Conservation (phyloP, 148 eudicot genomes). For the Agrostemma githago region DNA sequence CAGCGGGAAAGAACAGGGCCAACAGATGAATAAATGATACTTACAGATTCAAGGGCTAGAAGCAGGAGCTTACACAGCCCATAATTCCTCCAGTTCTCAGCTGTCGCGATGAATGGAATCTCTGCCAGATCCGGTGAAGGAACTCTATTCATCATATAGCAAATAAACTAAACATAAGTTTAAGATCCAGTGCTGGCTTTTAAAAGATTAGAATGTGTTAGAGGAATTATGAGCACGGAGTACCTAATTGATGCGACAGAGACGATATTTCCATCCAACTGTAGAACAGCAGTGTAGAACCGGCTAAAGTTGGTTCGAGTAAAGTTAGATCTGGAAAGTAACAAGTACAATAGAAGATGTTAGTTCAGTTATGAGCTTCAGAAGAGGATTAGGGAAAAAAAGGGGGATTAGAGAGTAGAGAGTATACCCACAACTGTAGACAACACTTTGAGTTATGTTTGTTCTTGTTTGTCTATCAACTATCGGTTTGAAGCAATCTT, state of each 20-base stretch:
- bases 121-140: slow-evolving; percentile 48
- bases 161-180: not conserved
- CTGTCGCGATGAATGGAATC: slow-evolving; percentile 53
- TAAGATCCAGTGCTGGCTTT: not conserved
- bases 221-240: not conserved
- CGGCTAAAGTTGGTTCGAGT: slow-evolving; percentile 43
- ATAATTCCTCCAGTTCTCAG: slow-evolving; percentile 19
- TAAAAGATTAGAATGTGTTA: not conserved
- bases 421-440: slow-evolving; percentile 46
- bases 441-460: slow-evolving; percentile 35
- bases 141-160: slow-evolving; percentile 28
- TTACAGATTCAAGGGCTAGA: slow-evolving; percentile 38
- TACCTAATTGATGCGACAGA: slow-evolving; percentile 62
- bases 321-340: slow-evolving; percentile 40
- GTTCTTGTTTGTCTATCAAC: slow-evolving; percentile 38
- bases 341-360: not conserved
- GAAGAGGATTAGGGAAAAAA: not conserved
- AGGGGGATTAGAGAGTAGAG: not conserved
- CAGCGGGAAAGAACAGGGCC: not conserved
- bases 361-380: not conserved
- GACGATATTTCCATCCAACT: slow-evolving; percentile 33
- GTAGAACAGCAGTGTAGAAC: slow-evolving; percentile 49
- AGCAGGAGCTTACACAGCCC: slow-evolving; percentile 38
- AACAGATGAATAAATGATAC: not conserved
- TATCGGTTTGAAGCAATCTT: slow-evolving; percentile 37